Evolutionary conservation across 1,284 basidiomycete genomes (phyloP).

Genomic region (Vanrija pseudolonga): DNA sequence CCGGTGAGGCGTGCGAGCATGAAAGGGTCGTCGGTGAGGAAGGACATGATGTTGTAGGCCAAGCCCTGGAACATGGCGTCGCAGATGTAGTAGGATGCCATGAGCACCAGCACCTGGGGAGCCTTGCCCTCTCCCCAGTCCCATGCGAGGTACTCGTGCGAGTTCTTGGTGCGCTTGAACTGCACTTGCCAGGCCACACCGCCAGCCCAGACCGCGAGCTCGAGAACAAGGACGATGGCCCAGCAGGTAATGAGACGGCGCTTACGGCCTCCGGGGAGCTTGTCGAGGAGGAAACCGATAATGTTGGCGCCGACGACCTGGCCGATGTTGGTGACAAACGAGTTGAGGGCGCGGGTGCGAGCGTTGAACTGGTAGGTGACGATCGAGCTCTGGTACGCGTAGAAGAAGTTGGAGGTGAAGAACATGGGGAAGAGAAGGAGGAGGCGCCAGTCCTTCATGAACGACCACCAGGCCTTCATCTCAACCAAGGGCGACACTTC

Average conservation of each 20-base stretch:
- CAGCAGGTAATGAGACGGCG: slow-evolving; percentile 27
- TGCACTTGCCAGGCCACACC: slow-evolving; percentile 17
- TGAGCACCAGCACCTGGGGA: slow-evolving; percentile 1
- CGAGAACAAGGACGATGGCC: slow-evolving; percentile 20
- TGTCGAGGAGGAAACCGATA: slow-evolving; percentile 40
- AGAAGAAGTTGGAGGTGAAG: slow-evolving; percentile 39
- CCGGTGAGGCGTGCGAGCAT: slow-evolving; percentile 43
- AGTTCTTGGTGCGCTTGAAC: slow-evolving; percentile 21
- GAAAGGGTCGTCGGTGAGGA: slow-evolving; percentile 31
- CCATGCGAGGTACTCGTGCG: background rate
- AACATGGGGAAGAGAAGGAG: slow-evolving; percentile 36
- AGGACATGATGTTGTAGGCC: slow-evolving; percentile 34
- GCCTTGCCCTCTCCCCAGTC: background rate
- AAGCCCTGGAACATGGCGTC: slow-evolving; percentile 47
- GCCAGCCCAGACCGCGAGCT: slow-evolving; percentile 30
- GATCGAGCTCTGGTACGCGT: slow-evolving; percentile 38
- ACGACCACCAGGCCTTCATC: slow-evolving; percentile 18
- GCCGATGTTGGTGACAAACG: slow-evolving; percentile 32
- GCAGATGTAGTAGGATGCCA: slow-evolving; percentile 32
- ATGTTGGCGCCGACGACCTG: slow-evolving; percentile 35
- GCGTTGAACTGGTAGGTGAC: slow-evolving; percentile 32
- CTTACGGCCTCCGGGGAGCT: slow-evolving; percentile 27
- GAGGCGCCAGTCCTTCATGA: slow-evolving; percentile 38
- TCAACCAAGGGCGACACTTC: slow-evolving; percentile 23
- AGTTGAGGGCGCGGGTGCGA: slow-evolving; percentile 34